phyloP scores from a whole-genome alignment of 768 basidiomycete genomes.

The Clavaria fumosa region DNA sequence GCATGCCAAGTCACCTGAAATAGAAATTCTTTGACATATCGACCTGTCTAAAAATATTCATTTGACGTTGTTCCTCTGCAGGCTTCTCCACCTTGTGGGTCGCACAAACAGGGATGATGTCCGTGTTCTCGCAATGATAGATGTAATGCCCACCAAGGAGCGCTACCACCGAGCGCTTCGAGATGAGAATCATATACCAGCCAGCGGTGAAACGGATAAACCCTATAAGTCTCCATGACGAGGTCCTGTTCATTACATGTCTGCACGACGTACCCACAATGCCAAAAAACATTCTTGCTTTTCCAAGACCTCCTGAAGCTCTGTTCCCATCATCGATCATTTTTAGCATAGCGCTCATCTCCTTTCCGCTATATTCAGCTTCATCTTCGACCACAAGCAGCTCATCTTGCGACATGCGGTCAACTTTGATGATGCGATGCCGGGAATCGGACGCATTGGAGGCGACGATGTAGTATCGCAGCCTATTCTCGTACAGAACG shows the following conservation, averaged over 20 bases:
- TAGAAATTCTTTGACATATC: constrained; percentile 99
- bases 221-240: constrained; percentile 41
- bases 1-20: constrained; percentile 48
- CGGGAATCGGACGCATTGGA: constrained; percentile 79
- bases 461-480: constrained; percentile 84
- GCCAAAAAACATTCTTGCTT: constrained; percentile 64
- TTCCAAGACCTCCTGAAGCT: constrained; percentile 73
- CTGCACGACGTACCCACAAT: constrained; percentile 43
- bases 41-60: constrained; percentile 89
- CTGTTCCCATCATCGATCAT: constrained; percentile 96
- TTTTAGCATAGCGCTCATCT: constrained; percentile 82
- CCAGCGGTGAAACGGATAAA: constrained; percentile 91
- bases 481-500: constrained; percentile 84
- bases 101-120: constrained; percentile 61
- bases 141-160: constrained; percentile 91
- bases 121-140: constrained; percentile 89
- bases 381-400: constrained; percentile 76
- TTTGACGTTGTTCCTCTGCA: constrained; percentile 75
- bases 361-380: constrained; percentile 72
- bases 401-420: constrained; percentile 66
- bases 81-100: constrained; percentile 79
- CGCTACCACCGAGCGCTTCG: constrained; percentile 83
- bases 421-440: constrained; percentile 87
- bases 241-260: no score
- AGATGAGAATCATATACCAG: constrained; percentile 88